Percentiles rank a stretch among this genome's conserved stretches.
phyloP scores from a whole-genome alignment of 331 rosid species.

The Acacia pycnantha region DNA sequence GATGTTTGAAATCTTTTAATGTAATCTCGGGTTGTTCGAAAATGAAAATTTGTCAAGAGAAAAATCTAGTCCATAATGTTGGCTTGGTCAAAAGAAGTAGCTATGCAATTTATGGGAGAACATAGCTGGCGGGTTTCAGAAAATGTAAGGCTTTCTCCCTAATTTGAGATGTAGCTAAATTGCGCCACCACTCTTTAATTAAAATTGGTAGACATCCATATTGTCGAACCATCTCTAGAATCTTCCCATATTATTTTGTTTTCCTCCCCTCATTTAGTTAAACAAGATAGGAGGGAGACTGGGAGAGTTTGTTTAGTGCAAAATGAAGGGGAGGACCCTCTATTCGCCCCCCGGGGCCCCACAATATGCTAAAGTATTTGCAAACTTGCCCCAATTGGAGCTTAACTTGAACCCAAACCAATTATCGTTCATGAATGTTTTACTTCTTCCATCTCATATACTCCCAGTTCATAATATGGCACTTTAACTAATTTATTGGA shows the following conservation, averaged over 20 bases:
- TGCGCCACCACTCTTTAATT: slow-evolving; percentile 3
- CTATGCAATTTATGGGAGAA: neutral
- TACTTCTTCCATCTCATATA: too few species aligned
- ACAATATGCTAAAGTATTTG: too few species aligned
- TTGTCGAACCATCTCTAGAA: neutral
- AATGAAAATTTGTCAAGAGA: neutral
- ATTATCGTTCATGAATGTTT: too few species aligned
- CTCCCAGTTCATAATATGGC: fast-evolving
- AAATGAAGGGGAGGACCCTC: neutral
- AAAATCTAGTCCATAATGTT: neutral
- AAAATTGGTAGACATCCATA: neutral
- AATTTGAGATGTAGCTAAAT: neutral
- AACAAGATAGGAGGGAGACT: too few species aligned
- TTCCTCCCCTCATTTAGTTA: neutral
- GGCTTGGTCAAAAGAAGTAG: neutral
- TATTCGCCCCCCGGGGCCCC: neutral
- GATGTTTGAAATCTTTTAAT: neutral
- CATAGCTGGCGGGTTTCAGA: neutral
- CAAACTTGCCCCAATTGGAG: too few species aligned
- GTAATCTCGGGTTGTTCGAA: neutral
- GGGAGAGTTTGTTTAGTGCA: neutral
- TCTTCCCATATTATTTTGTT: neutral
- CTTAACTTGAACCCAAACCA: too few species aligned
- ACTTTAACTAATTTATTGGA: too few species aligned
- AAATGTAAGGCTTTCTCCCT: neutral